phyloP scores from a whole-genome alignment of 129 eudicot species.

The Arctium lappa region DNA sequence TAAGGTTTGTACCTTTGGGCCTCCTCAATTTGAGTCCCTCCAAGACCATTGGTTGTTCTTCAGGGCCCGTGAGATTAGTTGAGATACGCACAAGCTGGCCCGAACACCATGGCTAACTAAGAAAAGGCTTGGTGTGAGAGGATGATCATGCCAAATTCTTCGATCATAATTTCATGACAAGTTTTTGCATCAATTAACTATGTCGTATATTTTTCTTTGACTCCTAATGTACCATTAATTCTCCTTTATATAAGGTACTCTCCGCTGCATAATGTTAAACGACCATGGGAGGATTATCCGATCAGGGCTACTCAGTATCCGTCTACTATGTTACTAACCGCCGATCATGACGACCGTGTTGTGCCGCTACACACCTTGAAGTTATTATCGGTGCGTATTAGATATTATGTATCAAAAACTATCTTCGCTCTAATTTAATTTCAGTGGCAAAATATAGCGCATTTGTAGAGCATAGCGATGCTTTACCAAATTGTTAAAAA shows the following conservation, averaged over 20 bases:
- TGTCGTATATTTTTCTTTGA: not conserved
- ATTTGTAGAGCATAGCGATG: no score
- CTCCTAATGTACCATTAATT: not conserved
- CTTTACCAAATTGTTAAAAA: no score
- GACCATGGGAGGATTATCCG: slow-evolving; percentile 79
- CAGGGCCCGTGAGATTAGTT: not conserved
- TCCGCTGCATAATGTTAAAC: slow-evolving; percentile 80
- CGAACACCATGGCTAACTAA: not conserved
- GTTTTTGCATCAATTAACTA: not conserved
- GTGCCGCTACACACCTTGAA: slow-evolving; percentile 92
- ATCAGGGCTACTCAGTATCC: slow-evolving; percentile 58
- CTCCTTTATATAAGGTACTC: slow-evolving; percentile 57
- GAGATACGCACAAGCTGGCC: not conserved
- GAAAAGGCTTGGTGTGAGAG: not conserved
- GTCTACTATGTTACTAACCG: slow-evolving; percentile 77
- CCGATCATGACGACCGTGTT: slow-evolving; percentile 96
- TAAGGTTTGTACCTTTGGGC: not conserved
- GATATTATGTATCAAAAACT: not conserved
- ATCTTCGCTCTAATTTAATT: no score
- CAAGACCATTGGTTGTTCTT: not conserved
- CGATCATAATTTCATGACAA: not conserved
- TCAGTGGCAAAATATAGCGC: no score
- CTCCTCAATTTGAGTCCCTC: no score
- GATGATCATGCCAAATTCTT: not conserved
- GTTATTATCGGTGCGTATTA: slow-evolving; percentile 61